Percentiles rank a stretch among this genome's conserved stretches.
phyloP scores from a whole-genome alignment of 768 basidiomycete genomes.

The Boletus barrowsii region DNA sequence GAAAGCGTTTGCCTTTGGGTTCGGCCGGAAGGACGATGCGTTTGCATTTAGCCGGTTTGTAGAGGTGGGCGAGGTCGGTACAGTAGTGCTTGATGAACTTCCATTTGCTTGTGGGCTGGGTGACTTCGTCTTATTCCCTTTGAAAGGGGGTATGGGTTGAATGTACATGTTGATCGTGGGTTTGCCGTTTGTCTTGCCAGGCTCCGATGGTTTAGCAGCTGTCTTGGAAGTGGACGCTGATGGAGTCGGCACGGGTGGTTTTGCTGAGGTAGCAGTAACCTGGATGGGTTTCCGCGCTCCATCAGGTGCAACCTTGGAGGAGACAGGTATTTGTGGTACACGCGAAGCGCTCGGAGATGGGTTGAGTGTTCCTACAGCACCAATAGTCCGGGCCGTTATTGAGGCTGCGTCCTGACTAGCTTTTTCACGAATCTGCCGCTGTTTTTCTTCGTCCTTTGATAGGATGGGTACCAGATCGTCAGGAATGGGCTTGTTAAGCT shows the following conservation, averaged over 20 bases:
- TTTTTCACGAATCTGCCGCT: constrained; percentile 78
- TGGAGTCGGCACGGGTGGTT: constrained; percentile 30
- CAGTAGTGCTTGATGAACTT: constrained; percentile 32
- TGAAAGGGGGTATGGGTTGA: constrained; percentile 89
- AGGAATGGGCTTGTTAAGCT: constrained; percentile 95
- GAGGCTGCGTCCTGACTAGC: constrained; percentile 66
- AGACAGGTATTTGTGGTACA: constrained; percentile 31
- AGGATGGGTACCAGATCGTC: constrained; percentile 91
- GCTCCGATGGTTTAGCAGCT: constrained; percentile 27
- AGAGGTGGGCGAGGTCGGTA: constrained; percentile 52
- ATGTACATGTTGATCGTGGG: constrained; percentile 70
- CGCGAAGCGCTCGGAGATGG: constrained; percentile 48
- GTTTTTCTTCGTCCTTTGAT: constrained; percentile 91
- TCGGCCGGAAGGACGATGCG: constrained; percentile 89
- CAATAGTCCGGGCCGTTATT: constrained; percentile 65
- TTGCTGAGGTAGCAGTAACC: constrained; percentile 22
- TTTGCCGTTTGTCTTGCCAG: constrained; percentile 42
- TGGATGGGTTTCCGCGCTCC: constrained; percentile 25
- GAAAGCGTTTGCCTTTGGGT: constrained; percentile 73
- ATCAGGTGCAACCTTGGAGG: constrained; percentile 31
- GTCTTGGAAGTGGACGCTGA: constrained; percentile 32
- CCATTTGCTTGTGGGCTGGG: constrained; percentile 30
- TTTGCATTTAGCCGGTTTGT: constrained; percentile 78
- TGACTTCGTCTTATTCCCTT: constrained; percentile 49
- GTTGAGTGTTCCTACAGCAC: constrained; percentile 39